Percentiles rank a stretch among this genome's conserved stretches.
These are phyloP conservation scores for Boletus pseudopeckii DNA, from an alignment of 768 basidiomycete species.

Conservation along the genomic window DNA sequence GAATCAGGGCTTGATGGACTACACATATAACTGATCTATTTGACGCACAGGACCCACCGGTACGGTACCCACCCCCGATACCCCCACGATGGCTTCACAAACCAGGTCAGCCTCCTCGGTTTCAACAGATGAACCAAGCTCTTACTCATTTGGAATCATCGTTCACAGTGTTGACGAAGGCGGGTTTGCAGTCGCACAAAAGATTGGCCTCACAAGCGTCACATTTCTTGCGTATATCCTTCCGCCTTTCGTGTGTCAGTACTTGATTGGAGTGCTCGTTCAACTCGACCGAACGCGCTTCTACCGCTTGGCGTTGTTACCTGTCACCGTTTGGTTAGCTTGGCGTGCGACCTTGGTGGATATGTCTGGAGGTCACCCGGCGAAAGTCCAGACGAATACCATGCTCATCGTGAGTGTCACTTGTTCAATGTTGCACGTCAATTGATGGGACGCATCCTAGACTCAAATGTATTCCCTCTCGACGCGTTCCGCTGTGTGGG, in stretches of 20 bases:
- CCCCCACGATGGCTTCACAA: not conserved
- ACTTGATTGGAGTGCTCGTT: constrained; percentile 52
- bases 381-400: constrained; percentile 13
- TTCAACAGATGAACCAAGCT: not conserved
- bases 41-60: no score
- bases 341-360: constrained; percentile 38
- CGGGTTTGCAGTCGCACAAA: constrained; percentile 5
- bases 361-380: constrained; percentile 17
- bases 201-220: constrained; percentile 8
- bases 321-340: constrained; percentile 41
- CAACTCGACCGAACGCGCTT: constrained; percentile 39
- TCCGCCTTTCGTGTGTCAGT: constrained; percentile 46
- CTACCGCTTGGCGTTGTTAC: constrained; percentile 48
- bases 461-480: constrained; percentile 11
- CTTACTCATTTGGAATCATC: not conserved
- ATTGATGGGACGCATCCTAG: constrained; percentile 5
- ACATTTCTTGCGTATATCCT: constrained; percentile 36
- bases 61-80: no score
- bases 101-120: constrained; percentile 1
- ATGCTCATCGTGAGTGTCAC: constrained; percentile 18
- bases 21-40: no score
- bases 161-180: not conserved
- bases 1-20: no score
- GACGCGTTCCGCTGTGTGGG: constrained; percentile 21
- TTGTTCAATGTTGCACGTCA: not conserved